Base-by-base conservation (phyloP, 169 alveolate genomes). In the Plasmodium malariae region DNA sequence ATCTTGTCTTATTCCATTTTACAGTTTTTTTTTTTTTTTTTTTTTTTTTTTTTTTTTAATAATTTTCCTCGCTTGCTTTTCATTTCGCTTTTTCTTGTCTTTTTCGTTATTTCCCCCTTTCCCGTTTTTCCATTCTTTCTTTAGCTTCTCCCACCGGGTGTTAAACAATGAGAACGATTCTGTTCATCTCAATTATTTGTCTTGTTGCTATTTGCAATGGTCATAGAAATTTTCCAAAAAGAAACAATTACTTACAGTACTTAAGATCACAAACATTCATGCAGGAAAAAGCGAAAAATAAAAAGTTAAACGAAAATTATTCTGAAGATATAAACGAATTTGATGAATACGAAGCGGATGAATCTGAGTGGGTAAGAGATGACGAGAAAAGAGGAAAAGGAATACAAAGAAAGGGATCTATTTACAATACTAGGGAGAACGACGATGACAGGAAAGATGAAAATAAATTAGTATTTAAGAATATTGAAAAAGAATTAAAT, bases 241-340 rank as follows among this genome's bases (percentile, higher is more conserved):
- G 89, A 57, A 67, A 78, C 65, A 78, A 78, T 24, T 63, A 63
- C 37, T 40, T 78, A 24, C 89, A 78, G 55, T 78, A 63, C 60
- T 30, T 78, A 59, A 65, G 89, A 26, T 62, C 89, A 12, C 80
- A 65, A 55, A 63, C 63, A 34, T 78, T 78, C 40, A 63, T 78
- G 63, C 80, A 78, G 37, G 70, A 78, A 34, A 62, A 67, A 65
- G 40, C 78, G 1, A 40, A 63, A 55, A 30, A 48, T 55, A 37
- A 28, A 57, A 78, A 65, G 17, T 19, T 49, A 43, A 78, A 78
- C 55, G 30, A 51, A 24, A 62, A 63, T 30, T 63, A 78, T 40
- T 78, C 89, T 4, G 89, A 78, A 40, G 89, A 78, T 55, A 51
- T 78, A 68, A 78, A 48, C 45, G 89, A 78, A 57, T 78, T 78